Percentiles rank a stretch among this genome's conserved stretches.
Conservation (phyloP, 805 yeast species). For the Kazachstania viticola region DNA sequence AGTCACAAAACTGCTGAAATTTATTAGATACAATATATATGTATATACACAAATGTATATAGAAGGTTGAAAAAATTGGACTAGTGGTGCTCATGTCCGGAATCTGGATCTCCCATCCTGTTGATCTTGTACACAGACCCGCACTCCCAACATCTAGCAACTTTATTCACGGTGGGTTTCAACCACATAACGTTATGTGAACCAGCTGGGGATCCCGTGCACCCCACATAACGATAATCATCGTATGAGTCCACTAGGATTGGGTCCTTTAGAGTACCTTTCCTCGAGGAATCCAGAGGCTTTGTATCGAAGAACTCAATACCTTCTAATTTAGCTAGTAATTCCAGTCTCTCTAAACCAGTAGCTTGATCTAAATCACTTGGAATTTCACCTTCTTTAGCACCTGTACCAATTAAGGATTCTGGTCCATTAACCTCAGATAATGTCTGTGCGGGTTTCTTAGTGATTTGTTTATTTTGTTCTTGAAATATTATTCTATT, state of each 20-base stretch:
- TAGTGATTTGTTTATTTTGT: slow-evolving; percentile 11
- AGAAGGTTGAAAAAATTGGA: background rate
- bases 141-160: slow-evolving; percentile 97
- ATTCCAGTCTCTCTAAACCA: slow-evolving; percentile 94
- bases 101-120: slow-evolving; percentile 68
- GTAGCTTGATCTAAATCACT: slow-evolving; percentile 94
- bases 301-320: slow-evolving; percentile 83
- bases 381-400: slow-evolving; percentile 74
- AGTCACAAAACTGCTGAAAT: too few relatives aligned
- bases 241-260: slow-evolving; percentile 82
- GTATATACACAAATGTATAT: background rate
- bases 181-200: slow-evolving; percentile 89
- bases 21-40: too few relatives aligned
- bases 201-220: slow-evolving; percentile 92
- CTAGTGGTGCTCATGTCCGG: slow-evolving; percentile 32
- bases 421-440: slow-evolving; percentile 70
- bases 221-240: slow-evolving; percentile 90
- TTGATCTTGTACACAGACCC: slow-evolving; percentile 89
- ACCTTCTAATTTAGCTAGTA: slow-evolving; percentile 91
- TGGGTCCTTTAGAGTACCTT: slow-evolving; percentile 85
- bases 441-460: slow-evolving; percentile 54
- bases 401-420: slow-evolving; percentile 85
- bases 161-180: slow-evolving; percentile 70
- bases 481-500: slow-evolving; percentile 25
- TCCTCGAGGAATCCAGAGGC: slow-evolving; percentile 80